phyloP scores from a whole-genome alignment of 2,329 filamentous ascomycete species.

The Hymenoscyphus linearis region DNA sequence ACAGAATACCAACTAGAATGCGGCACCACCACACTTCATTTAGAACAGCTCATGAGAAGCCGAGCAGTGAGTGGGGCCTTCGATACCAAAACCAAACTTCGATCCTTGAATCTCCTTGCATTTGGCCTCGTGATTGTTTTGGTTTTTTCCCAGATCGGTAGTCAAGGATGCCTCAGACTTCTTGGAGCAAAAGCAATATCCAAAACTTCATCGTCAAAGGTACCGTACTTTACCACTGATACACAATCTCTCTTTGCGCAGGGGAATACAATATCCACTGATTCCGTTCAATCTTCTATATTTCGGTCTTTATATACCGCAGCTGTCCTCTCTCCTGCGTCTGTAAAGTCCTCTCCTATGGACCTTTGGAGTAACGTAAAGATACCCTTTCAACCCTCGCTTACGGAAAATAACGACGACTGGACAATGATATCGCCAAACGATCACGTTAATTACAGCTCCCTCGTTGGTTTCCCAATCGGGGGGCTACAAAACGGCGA shows the following conservation, averaged over 20 bases:
- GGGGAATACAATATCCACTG: not conserved
- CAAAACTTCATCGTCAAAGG: not conserved
- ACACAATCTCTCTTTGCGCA: constrained; percentile 7
- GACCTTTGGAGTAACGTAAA: constrained; percentile 13
- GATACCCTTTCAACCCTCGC: constrained; percentile 12
- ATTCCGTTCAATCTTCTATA: not conserved
- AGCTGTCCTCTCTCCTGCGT: constrained; percentile 2
- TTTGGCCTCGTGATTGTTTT: constrained; percentile 13
- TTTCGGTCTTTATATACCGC: constrained; percentile 8
- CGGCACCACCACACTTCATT: constrained; percentile 6
- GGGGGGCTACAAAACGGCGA: constrained; percentile 1
- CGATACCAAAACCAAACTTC: constrained; percentile 10
- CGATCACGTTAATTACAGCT: constrained; percentile 5
- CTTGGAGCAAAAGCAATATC: not conserved
- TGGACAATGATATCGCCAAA: constrained; percentile 2
- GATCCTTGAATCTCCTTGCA: constrained; percentile 9
- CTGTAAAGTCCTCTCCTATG: constrained; percentile 5
- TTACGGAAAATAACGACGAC: not conserved
- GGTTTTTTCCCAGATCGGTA: constrained; percentile 17
- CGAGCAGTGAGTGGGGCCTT: constrained; percentile 8
- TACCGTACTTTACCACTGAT: constrained; percentile 11
- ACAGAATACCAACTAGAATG: constrained; percentile 13
- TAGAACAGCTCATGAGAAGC: constrained; percentile 19
- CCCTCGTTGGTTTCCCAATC: constrained; percentile 11
- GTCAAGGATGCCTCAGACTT: constrained; percentile 10